A percentile compares a stretch with the other conserved stretches of the same genome.
phyloP scores from a whole-genome alignment of 1,284 basidiomycete genomes.

The Neotropicomus parvogracilis region DNA sequence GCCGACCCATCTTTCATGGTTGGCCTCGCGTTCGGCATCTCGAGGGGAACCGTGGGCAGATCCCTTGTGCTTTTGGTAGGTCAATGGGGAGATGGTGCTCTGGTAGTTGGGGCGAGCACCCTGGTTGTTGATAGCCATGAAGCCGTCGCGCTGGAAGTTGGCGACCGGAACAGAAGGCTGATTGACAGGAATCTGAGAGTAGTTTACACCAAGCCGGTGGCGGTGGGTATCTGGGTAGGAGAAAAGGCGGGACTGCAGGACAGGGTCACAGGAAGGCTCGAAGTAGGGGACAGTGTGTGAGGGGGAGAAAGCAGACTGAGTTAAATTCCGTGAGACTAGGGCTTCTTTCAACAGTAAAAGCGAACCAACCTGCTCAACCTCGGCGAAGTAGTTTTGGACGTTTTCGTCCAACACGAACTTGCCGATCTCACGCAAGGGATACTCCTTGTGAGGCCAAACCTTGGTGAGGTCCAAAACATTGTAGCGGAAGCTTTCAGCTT shows the following conservation, averaged over 20 bases:
- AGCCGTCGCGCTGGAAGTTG: slow-evolving; percentile 86
- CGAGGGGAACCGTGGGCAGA: slow-evolving; percentile 38
- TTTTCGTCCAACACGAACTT: slow-evolving; percentile 87
- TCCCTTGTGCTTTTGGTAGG: slow-evolving; percentile 42
- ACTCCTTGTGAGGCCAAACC: slow-evolving; percentile 81
- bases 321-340: slow-evolving; percentile 20
- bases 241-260: slow-evolving; percentile 90
- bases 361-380: slow-evolving; percentile 72
- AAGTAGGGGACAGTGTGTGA: slow-evolving; percentile 84
- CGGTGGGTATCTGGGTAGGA: slow-evolving; percentile 95
- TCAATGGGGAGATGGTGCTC: slow-evolving; percentile 65
- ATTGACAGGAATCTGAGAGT: slow-evolving; percentile 88
- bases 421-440: slow-evolving; percentile 83
- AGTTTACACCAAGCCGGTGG: slow-evolving; percentile 83
- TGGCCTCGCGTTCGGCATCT: slow-evolving; percentile 37
- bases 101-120: slow-evolving; percentile 85
- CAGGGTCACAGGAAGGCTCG: slow-evolving; percentile 86
- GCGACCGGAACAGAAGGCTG: slow-evolving; percentile 66
- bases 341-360: background rate
- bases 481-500: slow-evolving; percentile 89
- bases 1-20: slow-evolving; percentile 77
- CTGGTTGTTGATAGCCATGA: slow-evolving; percentile 72
- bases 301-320: slow-evolving; percentile 77
- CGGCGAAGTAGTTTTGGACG: slow-evolving; percentile 81
- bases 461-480: slow-evolving; percentile 91